Base-by-base conservation (phyloP, 257 asterid species). In the Salvia splendens region DNA sequence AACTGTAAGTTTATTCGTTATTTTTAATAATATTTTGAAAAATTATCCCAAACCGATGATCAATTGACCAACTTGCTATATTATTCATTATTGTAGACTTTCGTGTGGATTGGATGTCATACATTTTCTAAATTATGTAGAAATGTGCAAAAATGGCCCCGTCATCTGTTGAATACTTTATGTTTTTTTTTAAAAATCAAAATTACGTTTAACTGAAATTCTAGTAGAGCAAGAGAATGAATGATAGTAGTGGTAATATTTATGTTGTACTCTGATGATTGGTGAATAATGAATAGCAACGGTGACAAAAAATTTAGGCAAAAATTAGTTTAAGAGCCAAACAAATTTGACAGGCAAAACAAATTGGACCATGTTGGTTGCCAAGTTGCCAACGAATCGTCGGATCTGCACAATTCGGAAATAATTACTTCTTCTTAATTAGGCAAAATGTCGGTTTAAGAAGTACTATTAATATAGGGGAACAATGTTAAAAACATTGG, bases 41-140 rank as follows among this genome's bases (percentile, higher is more conserved):
- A 3, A 24, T 24, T 24, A 24, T 24, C 1, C 30, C 30, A 24
- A 24, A 1, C 30, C 30, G 30, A 24, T 24, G 30, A 24, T 24
- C 30, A 24, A 24, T 24, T 24, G 30, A 24, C 30, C 30, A 24
- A 24, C 30, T 67, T 68, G 58, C 8, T n/a, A 8, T 50, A 33
- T 17, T 24, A 69, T 49, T 68, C 32, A 56, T 46, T 14, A 20
- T 43, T 57, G 46, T 49, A 60, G 43, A 4, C 28, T 38, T 61
- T 38, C 54, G 1, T 48, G 20, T 15, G 8, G 40, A 41, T 67
- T 17, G 3, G 75, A 71, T 52, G 58, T 45, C 64, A 41, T 24
- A 51, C 70, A 6, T 38, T n/a, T 30, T 10, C 55, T 28, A 52
- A 7, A 24, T 24, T 24, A 24, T 35, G 17, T 59, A 5, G 0